Base-by-base conservation (phyloP, 768 basidiomycete genomes). In the Grammothele lineata region DNA sequence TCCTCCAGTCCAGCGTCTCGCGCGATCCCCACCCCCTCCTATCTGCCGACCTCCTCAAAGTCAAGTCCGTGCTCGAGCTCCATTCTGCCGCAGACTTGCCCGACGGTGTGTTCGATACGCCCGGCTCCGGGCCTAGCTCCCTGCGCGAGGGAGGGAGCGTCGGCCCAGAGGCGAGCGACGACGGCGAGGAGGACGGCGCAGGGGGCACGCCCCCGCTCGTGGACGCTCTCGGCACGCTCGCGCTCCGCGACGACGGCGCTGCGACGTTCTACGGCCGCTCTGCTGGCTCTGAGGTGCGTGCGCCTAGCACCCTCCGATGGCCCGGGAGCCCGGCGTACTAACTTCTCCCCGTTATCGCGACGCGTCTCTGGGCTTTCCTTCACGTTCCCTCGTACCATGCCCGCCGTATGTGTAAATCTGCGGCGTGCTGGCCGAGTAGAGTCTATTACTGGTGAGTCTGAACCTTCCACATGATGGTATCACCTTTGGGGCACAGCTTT, bases 231-330 rank as follows among this genome's bases (percentile, higher is more conserved):
- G 87, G 87, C 2, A 85, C 85, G 4, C 69, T 89, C 43, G 81
- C 84, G 1, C 78, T 89, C 37, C 78, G 77, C 3, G 83, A 83
- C 47, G 71, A 75, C 37, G 87, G 85, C 3, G 70, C 76, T 24
- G 80, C 76, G 17, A 83, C 79, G 55, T 89, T 85, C 64, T 87
- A 84, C 57, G 87, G 87, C 17, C 80, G 78, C 26, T 82, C 86
- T 14, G 85, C 82, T 10, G 85, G 85, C 24, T 75, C 85, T 40
- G 86, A 88, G 71, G 85, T 85, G 47, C 39, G 80, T 67, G 14
- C 15, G 23, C 27, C 27, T 7, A 7, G 27, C 27, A 30, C 27
- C 27, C 14, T 30, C 27, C 7, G n/a, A n/a, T n/a, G n/a, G n/a
- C n/a, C n/a, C n/a, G n/a, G n/a, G n/a, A n/a, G n/a, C n/a, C n/a